These are phyloP conservation scores for Chrysochromulina parva DNA, from an alignment of 78 protist genomes.

Conservation along the genomic window DNA sequence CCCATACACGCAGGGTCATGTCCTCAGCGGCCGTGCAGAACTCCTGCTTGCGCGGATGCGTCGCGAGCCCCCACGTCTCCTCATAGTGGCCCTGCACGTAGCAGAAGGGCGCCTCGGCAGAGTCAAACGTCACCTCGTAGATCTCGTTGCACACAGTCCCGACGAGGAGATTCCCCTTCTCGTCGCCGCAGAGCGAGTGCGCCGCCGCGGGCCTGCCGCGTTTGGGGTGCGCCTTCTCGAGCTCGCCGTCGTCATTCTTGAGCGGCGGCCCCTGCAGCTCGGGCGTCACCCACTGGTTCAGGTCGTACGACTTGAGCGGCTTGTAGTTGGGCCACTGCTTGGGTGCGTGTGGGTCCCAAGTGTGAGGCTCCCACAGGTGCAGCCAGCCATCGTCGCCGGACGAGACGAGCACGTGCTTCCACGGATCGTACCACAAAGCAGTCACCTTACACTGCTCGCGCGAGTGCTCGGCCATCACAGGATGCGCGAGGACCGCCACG, in stretches of 20 bases:
- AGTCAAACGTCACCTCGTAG: neutral
- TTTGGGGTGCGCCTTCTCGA: neutral
- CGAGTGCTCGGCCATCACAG: neutral
- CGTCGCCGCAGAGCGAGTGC: neutral
- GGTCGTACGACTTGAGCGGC: neutral
- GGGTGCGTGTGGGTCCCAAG: neutral
- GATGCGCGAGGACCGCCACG: neutral
- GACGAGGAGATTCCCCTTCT: neutral
- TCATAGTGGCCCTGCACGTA: constrained; percentile 21
- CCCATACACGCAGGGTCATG: constrained; percentile 44
- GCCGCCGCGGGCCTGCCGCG: neutral
- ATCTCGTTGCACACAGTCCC: constrained; percentile 33
- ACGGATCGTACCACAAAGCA: neutral
- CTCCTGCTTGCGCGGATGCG: neutral
- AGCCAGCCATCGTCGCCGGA: constrained; percentile 38
- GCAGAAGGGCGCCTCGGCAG: neutral
- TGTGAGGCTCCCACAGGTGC: neutral
- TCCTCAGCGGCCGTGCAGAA: constrained; percentile 44
- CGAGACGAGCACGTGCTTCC: neutral
- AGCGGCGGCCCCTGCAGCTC: neutral
- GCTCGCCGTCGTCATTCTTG: neutral
- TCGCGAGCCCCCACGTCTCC: constrained; percentile 58
- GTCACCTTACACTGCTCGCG: neutral
- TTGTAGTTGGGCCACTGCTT: neutral
- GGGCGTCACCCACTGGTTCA: neutral